Conservation (phyloP, 345 rosid species). For the Atalantia buxifolia region DNA sequence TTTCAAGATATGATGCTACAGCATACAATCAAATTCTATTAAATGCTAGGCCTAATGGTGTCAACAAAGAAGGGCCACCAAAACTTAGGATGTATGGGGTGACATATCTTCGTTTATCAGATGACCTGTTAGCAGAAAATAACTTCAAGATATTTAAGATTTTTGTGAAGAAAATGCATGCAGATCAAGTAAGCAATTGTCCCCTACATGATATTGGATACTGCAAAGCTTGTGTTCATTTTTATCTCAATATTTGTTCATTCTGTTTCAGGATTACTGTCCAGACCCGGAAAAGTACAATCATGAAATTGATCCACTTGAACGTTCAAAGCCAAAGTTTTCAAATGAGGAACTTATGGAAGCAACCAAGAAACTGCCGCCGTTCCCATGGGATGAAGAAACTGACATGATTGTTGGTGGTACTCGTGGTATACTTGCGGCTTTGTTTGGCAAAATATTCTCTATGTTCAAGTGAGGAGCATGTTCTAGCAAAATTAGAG, state of each 20-base stretch:
- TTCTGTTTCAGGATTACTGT: conserved; percentile 40
- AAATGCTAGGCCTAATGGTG: conserved; percentile 80
- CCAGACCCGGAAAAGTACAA: conserved; percentile 51
- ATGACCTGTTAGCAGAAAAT: conserved; percentile 34
- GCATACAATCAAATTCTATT: conserved; percentile 76
- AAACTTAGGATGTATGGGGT: conserved; percentile 61
- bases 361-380: conserved; percentile 49
- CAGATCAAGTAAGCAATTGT: conserved; percentile 55
- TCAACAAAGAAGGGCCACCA: conserved; percentile 46
- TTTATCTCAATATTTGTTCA: neutral
- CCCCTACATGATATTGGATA: no score
- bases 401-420: conserved; percentile 55
- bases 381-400: conserved; percentile 67
- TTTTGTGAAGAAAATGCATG: conserved; percentile 82
- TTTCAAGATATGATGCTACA: conserved; percentile 58
- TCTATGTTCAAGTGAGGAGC: conserved; percentile 32
- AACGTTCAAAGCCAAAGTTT: conserved; percentile 42
- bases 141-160: conserved; percentile 63
- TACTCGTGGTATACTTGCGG: conserved; percentile 28
- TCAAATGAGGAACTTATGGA: conserved; percentile 48
- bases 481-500: neutral
- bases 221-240: neutral
- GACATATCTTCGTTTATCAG: conserved; percentile 70
- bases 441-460: conserved; percentile 25
- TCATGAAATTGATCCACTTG: conserved; percentile 47